Conservation (phyloP, 73 alveolate genomes). For the Strombidium stylifer region DNA sequence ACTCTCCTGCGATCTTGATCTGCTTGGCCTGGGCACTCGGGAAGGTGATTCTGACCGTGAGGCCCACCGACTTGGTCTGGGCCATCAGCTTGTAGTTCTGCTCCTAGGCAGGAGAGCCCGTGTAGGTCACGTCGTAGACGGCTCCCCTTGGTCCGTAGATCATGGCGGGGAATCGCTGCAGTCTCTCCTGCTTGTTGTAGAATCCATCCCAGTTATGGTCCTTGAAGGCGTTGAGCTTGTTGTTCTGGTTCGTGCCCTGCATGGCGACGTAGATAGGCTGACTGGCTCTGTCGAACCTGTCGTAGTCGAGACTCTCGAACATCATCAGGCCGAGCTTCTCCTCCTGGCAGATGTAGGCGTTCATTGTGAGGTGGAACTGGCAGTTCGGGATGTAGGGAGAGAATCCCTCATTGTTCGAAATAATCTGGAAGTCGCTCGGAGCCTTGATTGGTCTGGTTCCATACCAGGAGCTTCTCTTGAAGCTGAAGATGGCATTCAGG, state of each 20-base stretch:
- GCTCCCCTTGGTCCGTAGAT: not conserved
- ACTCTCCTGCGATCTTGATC: conserved; percentile 2
- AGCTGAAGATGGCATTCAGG: not conserved
- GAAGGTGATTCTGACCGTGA: not conserved
- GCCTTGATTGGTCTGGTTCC: conserved; percentile 2
- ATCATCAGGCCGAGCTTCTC: conserved; percentile 18
- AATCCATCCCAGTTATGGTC: conserved; percentile 50
- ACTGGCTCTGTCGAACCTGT: conserved; percentile 18
- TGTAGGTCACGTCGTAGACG: not conserved
- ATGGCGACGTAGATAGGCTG: conserved; percentile 16
- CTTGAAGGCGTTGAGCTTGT: conserved; percentile 11
- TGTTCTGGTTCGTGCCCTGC: not conserved
- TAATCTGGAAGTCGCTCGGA: not conserved
- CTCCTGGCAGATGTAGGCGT: conserved; percentile 8
- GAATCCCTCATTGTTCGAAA: conserved; percentile 4
- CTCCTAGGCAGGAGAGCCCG: conserved; percentile 29
- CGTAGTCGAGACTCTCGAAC: conserved; percentile 22
- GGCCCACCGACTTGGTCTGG: not conserved
- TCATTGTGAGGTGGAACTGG: not conserved
- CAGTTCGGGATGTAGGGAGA: not conserved
- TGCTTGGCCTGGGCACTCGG: conserved; percentile 15
- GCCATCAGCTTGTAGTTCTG: not conserved
- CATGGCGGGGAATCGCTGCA: conserved; percentile 39
- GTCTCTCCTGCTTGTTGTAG: conserved; percentile 35
- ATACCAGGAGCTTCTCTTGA: not conserved